phyloP scores from a whole-genome alignment of 768 basidiomycete species.

The Paxillus involutus region DNA sequence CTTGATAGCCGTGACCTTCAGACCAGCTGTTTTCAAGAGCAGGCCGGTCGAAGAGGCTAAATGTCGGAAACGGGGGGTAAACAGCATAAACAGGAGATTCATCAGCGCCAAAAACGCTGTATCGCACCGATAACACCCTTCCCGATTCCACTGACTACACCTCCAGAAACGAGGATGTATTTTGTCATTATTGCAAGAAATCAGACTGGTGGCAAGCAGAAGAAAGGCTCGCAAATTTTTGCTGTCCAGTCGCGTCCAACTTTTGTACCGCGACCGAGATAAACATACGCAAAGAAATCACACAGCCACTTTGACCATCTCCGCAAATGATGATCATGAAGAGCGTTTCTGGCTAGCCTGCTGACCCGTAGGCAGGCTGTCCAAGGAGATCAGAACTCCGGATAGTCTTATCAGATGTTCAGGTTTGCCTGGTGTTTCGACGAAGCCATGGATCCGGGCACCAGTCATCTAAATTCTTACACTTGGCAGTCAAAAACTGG shows the following conservation, averaged over 20 bases:
- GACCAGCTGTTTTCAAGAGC: constrained; percentile 89
- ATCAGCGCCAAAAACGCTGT: constrained; percentile 13
- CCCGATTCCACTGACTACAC: constrained; percentile 97
- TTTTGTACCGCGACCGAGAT: constrained; percentile 3
- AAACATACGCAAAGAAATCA: constrained; percentile 1
- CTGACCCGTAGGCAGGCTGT: too few relatives aligned
- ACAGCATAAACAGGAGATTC: constrained; percentile 21
- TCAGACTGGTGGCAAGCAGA: constrained; percentile 6
- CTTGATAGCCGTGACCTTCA: constrained; percentile 98
- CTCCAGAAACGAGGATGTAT: constrained; percentile 94
- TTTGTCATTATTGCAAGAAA: constrained; percentile 67
- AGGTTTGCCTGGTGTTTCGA: too few relatives aligned
- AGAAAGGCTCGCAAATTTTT: constrained; percentile 8
- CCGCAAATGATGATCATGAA: too few relatives aligned
- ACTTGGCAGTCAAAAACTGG: too few relatives aligned
- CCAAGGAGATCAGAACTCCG: too few relatives aligned
- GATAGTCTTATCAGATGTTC: too few relatives aligned
- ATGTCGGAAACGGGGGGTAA: constrained; percentile 10
- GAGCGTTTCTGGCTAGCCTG: too few relatives aligned
- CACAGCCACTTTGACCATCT: constrained; percentile 7
- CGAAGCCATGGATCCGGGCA: too few relatives aligned
- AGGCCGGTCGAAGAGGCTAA: constrained; percentile 95
- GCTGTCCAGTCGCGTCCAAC: constrained; percentile 12
- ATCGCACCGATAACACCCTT: constrained; percentile 96
- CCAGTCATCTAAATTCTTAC: too few relatives aligned